These are phyloP conservation scores for Fomitopsis betulina DNA, from an alignment of 1,284 basidiomycete genomes.

Conservation along the genomic window DNA sequence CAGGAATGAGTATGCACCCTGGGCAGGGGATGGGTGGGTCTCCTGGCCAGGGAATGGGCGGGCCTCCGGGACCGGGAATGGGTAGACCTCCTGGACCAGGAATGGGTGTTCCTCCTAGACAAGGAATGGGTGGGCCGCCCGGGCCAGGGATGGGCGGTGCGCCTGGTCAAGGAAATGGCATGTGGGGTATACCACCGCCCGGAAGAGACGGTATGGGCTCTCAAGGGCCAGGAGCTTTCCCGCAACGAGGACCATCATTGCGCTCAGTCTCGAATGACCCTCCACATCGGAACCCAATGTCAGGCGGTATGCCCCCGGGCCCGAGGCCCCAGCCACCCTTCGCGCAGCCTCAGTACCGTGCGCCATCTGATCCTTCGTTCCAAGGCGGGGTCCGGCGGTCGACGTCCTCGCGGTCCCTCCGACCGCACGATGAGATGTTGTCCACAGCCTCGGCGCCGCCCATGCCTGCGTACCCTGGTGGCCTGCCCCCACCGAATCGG, in stretches of 20 bases:
- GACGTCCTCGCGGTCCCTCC: constrained; percentile 57
- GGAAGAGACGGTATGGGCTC: no score
- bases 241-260: constrained; percentile 4
- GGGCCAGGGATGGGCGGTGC: not conserved
- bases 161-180: not conserved
- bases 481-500: constrained; percentile 22
- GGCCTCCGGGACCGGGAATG: no score
- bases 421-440: constrained; percentile 44
- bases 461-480: constrained; percentile 34
- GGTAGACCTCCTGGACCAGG: constrained; percentile 2
- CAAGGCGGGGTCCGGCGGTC: constrained; percentile 47
- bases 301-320: not conserved
- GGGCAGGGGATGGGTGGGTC: no score
- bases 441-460: constrained; percentile 33
- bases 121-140: constrained; percentile 1
- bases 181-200: no score
- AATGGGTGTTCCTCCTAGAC: constrained; percentile 13
- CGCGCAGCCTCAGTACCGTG: constrained; percentile 22
- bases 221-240: not conserved
- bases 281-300: not conserved
- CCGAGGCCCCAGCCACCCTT: not conserved
- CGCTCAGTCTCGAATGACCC: not conserved
- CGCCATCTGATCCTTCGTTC: constrained; percentile 35
- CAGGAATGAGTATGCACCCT: no score
- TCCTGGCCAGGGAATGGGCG: no score